phyloP scores from a whole-genome alignment of 139 green algal species.

The Pseudopediastrum boryanum region DNA sequence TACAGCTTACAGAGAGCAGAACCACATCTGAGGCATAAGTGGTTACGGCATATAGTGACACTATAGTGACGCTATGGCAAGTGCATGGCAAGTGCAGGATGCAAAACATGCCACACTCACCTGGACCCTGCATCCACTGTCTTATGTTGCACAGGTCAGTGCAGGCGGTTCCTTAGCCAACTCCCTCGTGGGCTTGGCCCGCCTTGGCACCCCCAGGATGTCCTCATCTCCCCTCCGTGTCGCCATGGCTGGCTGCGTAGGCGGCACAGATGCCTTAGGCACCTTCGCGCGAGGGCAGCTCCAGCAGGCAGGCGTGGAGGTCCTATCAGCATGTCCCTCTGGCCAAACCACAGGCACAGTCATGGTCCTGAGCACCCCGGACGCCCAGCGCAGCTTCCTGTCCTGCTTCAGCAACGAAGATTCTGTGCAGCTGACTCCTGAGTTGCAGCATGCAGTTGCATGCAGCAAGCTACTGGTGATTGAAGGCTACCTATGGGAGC shows the following conservation, averaged over 20 bases:
- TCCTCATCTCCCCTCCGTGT: slow-evolving; percentile 55
- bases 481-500: slow-evolving; percentile 72
- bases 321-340: slow-evolving; percentile 37
- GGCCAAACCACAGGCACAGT: slow-evolving; percentile 78
- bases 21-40: neutral
- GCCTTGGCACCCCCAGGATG: slow-evolving; percentile 48
- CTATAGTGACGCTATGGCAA: neutral
- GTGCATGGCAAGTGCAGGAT: slow-evolving; percentile 4
- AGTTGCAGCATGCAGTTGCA: slow-evolving; percentile 23
- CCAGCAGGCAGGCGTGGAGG: slow-evolving; percentile 63
- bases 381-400: slow-evolving; percentile 93
- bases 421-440: slow-evolving; percentile 43
- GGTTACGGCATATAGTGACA: neutral
- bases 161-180: slow-evolving; percentile 90
- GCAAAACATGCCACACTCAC: neutral
- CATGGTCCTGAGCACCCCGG: slow-evolving; percentile 88
- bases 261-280: slow-evolving; percentile 72
- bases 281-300: slow-evolving; percentile 74
- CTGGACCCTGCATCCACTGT: neutral
- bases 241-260: slow-evolving; percentile 69
- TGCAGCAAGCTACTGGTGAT: slow-evolving; percentile 63
- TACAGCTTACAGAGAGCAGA: neutral
- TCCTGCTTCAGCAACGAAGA: slow-evolving; percentile 67
- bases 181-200: slow-evolving; percentile 83
- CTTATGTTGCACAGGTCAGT: slow-evolving; percentile 59